Base-by-base conservation (phyloP, 2,329 filamentous ascomycete genomes). In the Cladophialophora immunda region DNA sequence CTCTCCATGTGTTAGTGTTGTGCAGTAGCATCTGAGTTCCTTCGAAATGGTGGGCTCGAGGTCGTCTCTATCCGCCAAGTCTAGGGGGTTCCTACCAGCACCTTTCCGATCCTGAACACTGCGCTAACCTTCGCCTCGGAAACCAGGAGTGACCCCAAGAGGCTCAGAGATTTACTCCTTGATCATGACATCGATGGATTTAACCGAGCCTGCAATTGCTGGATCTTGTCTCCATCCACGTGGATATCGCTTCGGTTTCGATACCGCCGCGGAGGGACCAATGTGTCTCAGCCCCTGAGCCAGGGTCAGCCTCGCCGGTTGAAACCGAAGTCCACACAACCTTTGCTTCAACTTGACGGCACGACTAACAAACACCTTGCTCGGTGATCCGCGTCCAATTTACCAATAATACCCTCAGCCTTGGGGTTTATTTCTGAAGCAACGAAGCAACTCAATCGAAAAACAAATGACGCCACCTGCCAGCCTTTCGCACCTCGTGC, bases 251-350 rank as follows among this genome's bases (percentile, higher is more conserved):
- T 58, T 58, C 32, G 47, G 29, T 32, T 4, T 65, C 22, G 38
- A 50, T 32, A 19, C 22, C 25, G 29, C 38, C 25, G 57, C n/a
- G 56, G 22, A 58, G 34, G 22, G 19, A 38, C 47, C 56, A 34
- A 32, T 32, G 34, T 34, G 62, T 53, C 64, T 68, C 58, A 54
- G 41, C 58, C 54, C 58, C 29, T 59, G 30, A 34, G 32, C 52
- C 11, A 55, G 27, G 27, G 52, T 34, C 52, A 55, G 52, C 52
- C 52, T 55, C n/a, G 27, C 54, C 64, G 58, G 57, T 53, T 68
- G 66, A 68, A 68, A 68, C 66, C 54, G 22, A 9, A 65, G 38
- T 50, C 59, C 58, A 62, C 55, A 65, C 66, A 55, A 41, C 38
- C n/a, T 57, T 36, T 68, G 66, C 66, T 55, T 68, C 66, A 68